These are phyloP conservation scores for Fusarium sp. DNA, from an alignment of 2,329 filamentous ascomycete genomes.

Conservation along the genomic window DNA sequence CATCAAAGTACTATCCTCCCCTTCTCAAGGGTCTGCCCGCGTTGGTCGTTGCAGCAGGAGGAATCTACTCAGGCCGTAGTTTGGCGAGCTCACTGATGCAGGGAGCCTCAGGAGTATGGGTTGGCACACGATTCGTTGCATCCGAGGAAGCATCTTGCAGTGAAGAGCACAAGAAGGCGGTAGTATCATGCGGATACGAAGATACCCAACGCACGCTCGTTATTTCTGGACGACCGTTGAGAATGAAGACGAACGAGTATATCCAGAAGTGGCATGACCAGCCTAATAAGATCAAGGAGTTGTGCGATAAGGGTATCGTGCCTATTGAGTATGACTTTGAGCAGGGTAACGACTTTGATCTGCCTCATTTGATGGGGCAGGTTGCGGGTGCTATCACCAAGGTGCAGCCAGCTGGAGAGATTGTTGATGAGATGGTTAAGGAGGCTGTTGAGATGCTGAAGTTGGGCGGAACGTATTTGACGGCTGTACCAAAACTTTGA, in stretches of 20 bases:
- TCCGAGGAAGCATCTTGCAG: conserved; percentile 83
- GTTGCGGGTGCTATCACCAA: conserved; percentile 82
- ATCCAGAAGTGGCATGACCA: conserved; percentile 82
- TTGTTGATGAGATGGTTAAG: conserved; percentile 90
- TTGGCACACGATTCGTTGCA: conserved; percentile 92
- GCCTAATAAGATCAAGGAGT: conserved; percentile 77
- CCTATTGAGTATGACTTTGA: conserved; percentile 88
- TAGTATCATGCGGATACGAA: conserved; percentile 81
- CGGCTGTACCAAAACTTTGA: conserved; percentile 53
- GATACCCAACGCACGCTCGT: conserved; percentile 88
- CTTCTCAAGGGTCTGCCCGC: conserved; percentile 76
- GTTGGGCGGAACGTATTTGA: conserved; percentile 70
- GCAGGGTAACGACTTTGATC: conserved; percentile 82
- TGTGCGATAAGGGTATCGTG: conserved; percentile 82
- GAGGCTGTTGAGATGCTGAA: conserved; percentile 78
- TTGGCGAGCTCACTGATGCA: conserved; percentile 87
- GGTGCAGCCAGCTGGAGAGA: conserved; percentile 83
- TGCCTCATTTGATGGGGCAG: conserved; percentile 93
- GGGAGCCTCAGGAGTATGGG: conserved; percentile 90
- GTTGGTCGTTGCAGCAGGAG: conserved; percentile 89
- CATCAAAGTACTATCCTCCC: conserved; percentile 75
- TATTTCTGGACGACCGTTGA: conserved; percentile 81
- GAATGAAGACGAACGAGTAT: conserved; percentile 86
- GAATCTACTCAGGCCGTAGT: conserved; percentile 83
- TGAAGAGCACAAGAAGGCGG: conserved; percentile 83